Evolutionary conservation across 106 monocot genomes (phyloP).

Genomic region (Dendrobium nobile): DNA sequence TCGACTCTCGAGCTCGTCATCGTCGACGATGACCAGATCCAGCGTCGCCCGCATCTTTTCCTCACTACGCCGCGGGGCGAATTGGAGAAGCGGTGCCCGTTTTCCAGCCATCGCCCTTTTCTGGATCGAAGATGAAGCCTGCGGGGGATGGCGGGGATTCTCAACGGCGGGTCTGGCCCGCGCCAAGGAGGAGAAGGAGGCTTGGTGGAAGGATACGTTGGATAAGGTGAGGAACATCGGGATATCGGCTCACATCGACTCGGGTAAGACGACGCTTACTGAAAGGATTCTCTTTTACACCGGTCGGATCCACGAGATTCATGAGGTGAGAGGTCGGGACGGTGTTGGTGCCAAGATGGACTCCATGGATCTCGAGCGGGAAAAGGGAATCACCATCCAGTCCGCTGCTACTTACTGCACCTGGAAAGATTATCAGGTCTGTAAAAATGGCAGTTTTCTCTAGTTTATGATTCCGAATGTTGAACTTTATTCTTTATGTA

Average conservation of each 20-base stretch:
- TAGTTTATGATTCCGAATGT: neutral
- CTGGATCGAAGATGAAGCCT: slow-evolving; percentile 13
- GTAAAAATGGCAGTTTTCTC: neutral
- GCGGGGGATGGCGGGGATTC: slow-evolving; percentile 13
- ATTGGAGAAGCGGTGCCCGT: neutral
- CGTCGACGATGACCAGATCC: slow-evolving; percentile 43
- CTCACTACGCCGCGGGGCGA: slow-evolving; percentile 20
- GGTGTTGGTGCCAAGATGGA: slow-evolving; percentile 99
- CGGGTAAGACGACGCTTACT: slow-evolving; percentile 95
- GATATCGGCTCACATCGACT: slow-evolving; percentile 97
- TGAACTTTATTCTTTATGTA: neutral
- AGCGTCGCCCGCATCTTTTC: slow-evolving; percentile 41
- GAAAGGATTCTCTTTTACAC: slow-evolving; percentile 93
- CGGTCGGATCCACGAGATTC: slow-evolving; percentile 94
- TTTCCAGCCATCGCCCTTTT: slow-evolving; percentile 23
- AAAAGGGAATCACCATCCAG: slow-evolving; percentile 98
- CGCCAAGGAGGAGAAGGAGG: slow-evolving; percentile 67
- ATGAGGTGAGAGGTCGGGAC: slow-evolving; percentile 88
- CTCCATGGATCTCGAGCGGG: slow-evolving; percentile 98
- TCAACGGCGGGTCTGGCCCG: slow-evolving; percentile 34
- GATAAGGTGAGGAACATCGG: slow-evolving; percentile 87
- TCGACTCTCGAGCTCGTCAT: neutral
- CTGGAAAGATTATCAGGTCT: slow-evolving; percentile 87
- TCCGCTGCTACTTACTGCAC: slow-evolving; percentile 98
- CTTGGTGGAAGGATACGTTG: slow-evolving; percentile 77